Evolutionary conservation across 2,329 filamentous ascomycete genomes (phyloP).

Genomic region (Aspergillus sp.): DNA sequence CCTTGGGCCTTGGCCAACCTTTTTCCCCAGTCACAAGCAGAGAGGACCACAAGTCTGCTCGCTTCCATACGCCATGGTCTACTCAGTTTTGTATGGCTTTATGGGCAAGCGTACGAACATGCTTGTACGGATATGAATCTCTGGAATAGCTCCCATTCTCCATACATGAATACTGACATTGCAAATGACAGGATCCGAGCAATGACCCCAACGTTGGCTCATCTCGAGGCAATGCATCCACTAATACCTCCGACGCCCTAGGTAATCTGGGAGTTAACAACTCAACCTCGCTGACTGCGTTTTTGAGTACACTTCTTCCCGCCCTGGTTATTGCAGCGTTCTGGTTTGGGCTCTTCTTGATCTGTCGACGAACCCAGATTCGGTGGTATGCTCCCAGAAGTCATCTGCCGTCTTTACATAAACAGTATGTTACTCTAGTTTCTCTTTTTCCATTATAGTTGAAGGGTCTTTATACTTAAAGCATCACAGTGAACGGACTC

Average conservation of each 20-base stretch:
- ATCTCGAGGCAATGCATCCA: constrained; percentile 34
- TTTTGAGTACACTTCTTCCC: constrained; percentile 47
- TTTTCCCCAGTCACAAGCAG: too few species aligned
- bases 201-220: constrained; percentile 40
- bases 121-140: not conserved
- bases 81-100: not conserved
- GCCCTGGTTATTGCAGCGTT: constrained; percentile 40
- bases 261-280: constrained; percentile 24
- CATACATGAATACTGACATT: not conserved
- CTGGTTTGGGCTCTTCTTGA: constrained; percentile 42
- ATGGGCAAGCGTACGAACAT: not conserved
- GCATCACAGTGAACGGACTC: constrained; percentile 42
- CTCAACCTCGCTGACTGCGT: constrained; percentile 47
- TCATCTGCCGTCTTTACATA: constrained; percentile 36
- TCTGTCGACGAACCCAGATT: constrained; percentile 40
- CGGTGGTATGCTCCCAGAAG: constrained; percentile 44
- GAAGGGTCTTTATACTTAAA: not conserved
- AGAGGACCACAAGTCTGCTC: too few species aligned
- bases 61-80: not conserved
- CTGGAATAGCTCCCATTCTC: not conserved
- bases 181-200: constrained; percentile 25
- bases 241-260: constrained; percentile 26
- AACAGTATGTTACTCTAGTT: constrained; percentile 26
- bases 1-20: not conserved
- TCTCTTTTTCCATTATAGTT: not conserved